These are phyloP conservation scores for Zygotorulaspora sp. DNA, from an alignment of 805 yeast species.

Conservation along the genomic window DNA sequence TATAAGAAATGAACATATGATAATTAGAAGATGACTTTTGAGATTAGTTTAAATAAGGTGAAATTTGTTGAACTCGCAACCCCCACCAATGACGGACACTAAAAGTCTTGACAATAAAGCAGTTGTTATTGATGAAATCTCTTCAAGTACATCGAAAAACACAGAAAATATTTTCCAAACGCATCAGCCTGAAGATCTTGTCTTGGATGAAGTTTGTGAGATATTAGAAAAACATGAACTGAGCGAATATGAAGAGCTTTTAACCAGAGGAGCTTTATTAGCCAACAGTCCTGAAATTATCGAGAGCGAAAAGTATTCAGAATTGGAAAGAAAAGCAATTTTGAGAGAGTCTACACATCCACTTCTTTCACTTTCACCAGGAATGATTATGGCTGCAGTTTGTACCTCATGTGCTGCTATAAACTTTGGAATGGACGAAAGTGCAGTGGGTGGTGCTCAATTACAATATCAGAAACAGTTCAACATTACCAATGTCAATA, in stretches of 20 bases:
- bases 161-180: conserved; percentile 15
- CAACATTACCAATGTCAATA: conserved; percentile 39
- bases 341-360: conserved; percentile 46
- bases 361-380: conserved; percentile 44
- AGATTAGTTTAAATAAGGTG: no score
- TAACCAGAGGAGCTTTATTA: conserved; percentile 51
- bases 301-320: conserved; percentile 36
- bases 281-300: conserved; percentile 48
- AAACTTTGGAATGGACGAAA: conserved; percentile 70
- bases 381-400: conserved; percentile 57
- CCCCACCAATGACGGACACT: conserved; percentile 5
- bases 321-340: conserved; percentile 32
- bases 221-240: conserved; percentile 13
- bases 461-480: conserved; percentile 47
- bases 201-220: conserved; percentile 14
- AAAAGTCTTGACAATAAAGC: conserved; percentile 5
- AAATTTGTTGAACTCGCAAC: no score
- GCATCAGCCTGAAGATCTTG: conserved; percentile 16
- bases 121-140: conserved; percentile 6
- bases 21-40: no score
- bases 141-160: conserved; percentile 3
- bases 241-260: conserved; percentile 33
- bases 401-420: conserved; percentile 53
- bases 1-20: no score
- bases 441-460: conserved; percentile 65